Percentiles rank a stretch among this genome's conserved stretches.
Evolutionary conservation across 2,329 filamentous ascomycete genomes (phyloP).

Genomic region (Truncatella angustata): DNA sequence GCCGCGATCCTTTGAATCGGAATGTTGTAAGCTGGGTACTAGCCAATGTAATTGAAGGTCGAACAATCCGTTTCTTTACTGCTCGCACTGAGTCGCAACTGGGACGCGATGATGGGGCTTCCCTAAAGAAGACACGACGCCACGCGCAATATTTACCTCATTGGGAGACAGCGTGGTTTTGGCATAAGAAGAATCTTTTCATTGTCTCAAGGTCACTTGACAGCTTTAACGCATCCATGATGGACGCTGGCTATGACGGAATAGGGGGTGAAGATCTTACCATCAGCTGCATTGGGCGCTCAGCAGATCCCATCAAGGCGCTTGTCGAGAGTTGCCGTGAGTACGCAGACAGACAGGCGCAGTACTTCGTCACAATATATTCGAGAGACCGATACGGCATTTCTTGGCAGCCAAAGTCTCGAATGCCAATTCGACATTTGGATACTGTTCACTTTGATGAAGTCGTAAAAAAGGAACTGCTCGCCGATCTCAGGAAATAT

Average conservation of each 20-base stretch:
- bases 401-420: conserved; percentile 17
- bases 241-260: conserved; percentile 43
- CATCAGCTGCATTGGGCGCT: conserved; percentile 49
- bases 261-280: conserved; percentile 45
- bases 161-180: conserved; percentile 47
- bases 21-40: conserved; percentile 45
- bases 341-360: conserved; percentile 44
- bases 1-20: conserved; percentile 42
- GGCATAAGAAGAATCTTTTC: conserved; percentile 44
- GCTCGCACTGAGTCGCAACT: conserved; percentile 38
- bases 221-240: conserved; percentile 33
- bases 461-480: conserved; percentile 42
- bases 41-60: conserved; percentile 33
- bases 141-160: conserved; percentile 44
- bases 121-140: conserved; percentile 39
- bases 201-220: conserved; percentile 41
- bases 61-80: conserved; percentile 40
- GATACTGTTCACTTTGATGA: conserved; percentile 49
- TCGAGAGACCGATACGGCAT: conserved; percentile 43
- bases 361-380: conserved; percentile 51
- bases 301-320: conserved; percentile 44
- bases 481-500: conserved; percentile 51
- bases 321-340: conserved; percentile 47
- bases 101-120: conserved; percentile 34
- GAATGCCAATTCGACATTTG: conserved; percentile 8